Percentiles rank a stretch among this genome's conserved stretches.
phyloP scores from a whole-genome alignment of 192 early-diverging fungal genomes.

The Spinellus fusiger region DNA sequence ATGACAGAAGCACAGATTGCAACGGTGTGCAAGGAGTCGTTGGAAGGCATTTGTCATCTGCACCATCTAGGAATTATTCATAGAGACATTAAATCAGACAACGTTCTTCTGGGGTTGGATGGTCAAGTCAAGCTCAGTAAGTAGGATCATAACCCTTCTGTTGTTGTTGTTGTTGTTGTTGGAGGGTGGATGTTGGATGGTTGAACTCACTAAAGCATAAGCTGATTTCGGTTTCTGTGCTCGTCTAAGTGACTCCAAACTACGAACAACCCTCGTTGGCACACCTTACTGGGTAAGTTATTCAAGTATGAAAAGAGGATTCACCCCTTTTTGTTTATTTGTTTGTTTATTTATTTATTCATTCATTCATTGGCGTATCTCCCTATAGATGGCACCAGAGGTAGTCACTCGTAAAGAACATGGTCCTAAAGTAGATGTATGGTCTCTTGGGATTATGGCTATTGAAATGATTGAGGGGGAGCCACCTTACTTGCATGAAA shows the following conservation, averaged over 20 bases:
- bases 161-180: neutral
- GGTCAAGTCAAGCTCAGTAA: constrained; percentile 73
- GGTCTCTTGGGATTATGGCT: constrained; percentile 95
- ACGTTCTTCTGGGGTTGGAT: constrained; percentile 62
- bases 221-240: constrained; percentile 90
- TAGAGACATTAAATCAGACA: constrained; percentile 85
- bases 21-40: constrained; percentile 75
- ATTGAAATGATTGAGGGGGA: constrained; percentile 98
- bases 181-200: neutral
- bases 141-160: constrained; percentile 4
- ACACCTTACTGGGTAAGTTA: constrained; percentile 78
- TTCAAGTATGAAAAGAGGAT: neutral
- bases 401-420: constrained; percentile 92
- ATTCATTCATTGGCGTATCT: too few relatives aligned
- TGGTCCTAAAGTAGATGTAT: constrained; percentile 91
- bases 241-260: constrained; percentile 59
- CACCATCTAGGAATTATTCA: constrained; percentile 78
- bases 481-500: constrained; percentile 93
- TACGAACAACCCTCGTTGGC: constrained; percentile 80
- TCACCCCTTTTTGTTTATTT: neutral
- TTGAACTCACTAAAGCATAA: constrained; percentile 17
- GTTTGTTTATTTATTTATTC: neutral
- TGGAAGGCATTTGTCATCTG: constrained; percentile 70
- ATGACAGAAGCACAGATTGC: constrained; percentile 85
- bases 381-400: constrained; percentile 89